These are phyloP conservation scores for Aspergillus fischeri DNA, from an alignment of 2,329 filamentous ascomycete genomes.

Conservation along the genomic window DNA sequence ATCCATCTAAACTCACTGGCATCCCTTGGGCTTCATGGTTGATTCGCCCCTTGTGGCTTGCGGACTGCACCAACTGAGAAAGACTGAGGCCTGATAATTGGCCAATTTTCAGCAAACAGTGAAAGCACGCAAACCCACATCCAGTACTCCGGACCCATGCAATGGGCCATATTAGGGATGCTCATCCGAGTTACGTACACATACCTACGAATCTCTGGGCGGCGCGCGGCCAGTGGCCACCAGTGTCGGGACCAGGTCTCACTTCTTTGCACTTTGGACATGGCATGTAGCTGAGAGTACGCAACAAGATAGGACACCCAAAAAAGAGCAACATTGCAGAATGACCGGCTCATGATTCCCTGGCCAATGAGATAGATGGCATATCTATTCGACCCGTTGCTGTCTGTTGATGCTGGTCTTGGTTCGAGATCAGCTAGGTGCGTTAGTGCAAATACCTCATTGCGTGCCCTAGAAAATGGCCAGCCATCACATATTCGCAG, in stretches of 20 bases:
- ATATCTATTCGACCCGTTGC: not conserved
- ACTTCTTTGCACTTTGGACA: not conserved
- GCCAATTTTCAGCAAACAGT: not conserved
- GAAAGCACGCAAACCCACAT: not conserved
- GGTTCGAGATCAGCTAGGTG: not conserved
- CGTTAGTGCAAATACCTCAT: too few species aligned
- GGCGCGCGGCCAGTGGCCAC: not conserved
- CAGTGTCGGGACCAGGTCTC: too few species aligned
- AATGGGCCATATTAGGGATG: not conserved
- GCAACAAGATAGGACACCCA: not conserved
- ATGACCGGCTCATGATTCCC: not conserved
- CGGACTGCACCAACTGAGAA: not conserved
- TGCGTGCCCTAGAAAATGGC: too few species aligned
- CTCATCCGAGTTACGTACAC: not conserved
- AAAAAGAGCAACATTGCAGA: not conserved
- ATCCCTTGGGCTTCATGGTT: not conserved
- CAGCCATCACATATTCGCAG: not conserved
- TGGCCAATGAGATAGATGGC: not conserved
- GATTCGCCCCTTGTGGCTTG: not conserved
- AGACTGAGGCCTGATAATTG: not conserved
- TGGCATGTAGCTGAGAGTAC: not conserved
- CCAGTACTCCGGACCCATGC: too few species aligned
- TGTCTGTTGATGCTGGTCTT: not conserved
- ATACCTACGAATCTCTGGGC: not conserved
- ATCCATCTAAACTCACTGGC: not conserved